Percentiles rank a stretch among this genome's conserved stretches.
Evolutionary conservation across 2,329 filamentous ascomycete genomes (phyloP).

Genomic region (Trichoderma brevicompactum): DNA sequence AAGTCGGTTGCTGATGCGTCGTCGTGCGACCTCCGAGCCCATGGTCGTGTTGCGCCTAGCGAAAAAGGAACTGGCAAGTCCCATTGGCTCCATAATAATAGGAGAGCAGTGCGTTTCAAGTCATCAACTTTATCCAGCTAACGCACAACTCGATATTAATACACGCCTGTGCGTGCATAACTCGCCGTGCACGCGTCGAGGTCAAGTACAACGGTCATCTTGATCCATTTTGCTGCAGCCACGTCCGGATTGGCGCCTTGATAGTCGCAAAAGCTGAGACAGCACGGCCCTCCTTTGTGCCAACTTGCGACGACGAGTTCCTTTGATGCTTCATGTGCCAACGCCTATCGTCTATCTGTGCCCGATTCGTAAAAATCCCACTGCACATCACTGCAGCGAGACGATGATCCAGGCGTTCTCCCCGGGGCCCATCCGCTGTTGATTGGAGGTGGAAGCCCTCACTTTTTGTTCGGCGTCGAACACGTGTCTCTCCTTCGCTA

Average conservation of each 20-base stretch:
- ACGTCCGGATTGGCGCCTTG: constrained; percentile 7
- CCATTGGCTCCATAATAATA: constrained; percentile 25
- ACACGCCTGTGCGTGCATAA: constrained; percentile 1
- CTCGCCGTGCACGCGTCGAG: not conserved
- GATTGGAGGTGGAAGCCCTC: not conserved
- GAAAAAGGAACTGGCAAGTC: constrained; percentile 21
- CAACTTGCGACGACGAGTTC: constrained; percentile 20
- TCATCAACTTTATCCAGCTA: constrained; percentile 11
- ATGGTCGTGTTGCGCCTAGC: constrained; percentile 17
- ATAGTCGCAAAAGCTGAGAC: constrained; percentile 21
- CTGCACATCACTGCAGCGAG: constrained; percentile 23
- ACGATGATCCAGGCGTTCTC: not conserved
- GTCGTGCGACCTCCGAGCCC: constrained; percentile 24
- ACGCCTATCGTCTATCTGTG: constrained; percentile 5
- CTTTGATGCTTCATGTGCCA: constrained; percentile 9
- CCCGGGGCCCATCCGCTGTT: not conserved
- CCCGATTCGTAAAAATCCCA: constrained; percentile 6
- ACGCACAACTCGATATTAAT: constrained; percentile 1
- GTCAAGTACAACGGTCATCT: not conserved
- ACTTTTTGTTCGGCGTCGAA: not conserved
- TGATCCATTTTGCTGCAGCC: constrained; percentile 13
- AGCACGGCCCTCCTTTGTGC: constrained; percentile 19
- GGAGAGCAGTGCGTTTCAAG: constrained; percentile 25
- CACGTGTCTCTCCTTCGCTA: constrained; percentile 23
- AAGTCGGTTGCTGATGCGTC: constrained; percentile 26